phyloP scores from a whole-genome alignment of 2,329 filamentous ascomycete species.

The Celoporthe dispersa region DNA sequence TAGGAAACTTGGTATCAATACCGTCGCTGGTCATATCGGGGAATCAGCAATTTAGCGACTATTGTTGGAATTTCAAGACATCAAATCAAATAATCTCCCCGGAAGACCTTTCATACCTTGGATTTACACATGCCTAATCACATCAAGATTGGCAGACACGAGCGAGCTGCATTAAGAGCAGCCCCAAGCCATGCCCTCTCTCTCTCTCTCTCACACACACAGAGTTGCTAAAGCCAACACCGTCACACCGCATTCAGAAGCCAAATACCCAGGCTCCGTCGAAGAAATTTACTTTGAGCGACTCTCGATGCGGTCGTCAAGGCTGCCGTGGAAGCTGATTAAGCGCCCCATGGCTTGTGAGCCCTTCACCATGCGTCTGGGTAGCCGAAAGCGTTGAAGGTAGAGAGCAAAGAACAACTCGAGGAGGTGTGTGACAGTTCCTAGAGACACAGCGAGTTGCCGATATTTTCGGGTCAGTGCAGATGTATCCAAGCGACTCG shows the following conservation, averaged over 20 bases:
- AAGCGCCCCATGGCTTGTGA: neutral
- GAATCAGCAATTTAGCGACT: neutral
- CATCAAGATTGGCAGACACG: neutral
- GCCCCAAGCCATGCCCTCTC: neutral
- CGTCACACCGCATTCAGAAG: neutral
- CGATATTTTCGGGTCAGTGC: neutral
- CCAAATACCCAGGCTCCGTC: neutral
- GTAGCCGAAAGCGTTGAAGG: neutral
- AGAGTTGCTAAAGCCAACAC: neutral
- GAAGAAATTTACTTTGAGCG: neutral
- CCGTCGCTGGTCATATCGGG: too few relatives aligned
- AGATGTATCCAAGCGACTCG: neutral
- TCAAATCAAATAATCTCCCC: too few relatives aligned
- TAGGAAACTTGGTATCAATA: neutral
- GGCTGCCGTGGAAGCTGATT: neutral
- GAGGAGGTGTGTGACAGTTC: neutral
- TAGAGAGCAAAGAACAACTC: neutral
- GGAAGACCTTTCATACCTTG: too few relatives aligned
- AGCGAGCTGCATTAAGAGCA: neutral
- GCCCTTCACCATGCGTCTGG: neutral
- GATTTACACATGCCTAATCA: too few relatives aligned
- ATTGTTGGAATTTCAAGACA: neutral
- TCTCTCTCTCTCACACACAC: too few relatives aligned
- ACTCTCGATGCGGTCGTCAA: neutral
- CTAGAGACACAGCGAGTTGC: neutral